phyloP scores from a whole-genome alignment of 1,284 basidiomycete genomes.

The Trametes sp. region DNA sequence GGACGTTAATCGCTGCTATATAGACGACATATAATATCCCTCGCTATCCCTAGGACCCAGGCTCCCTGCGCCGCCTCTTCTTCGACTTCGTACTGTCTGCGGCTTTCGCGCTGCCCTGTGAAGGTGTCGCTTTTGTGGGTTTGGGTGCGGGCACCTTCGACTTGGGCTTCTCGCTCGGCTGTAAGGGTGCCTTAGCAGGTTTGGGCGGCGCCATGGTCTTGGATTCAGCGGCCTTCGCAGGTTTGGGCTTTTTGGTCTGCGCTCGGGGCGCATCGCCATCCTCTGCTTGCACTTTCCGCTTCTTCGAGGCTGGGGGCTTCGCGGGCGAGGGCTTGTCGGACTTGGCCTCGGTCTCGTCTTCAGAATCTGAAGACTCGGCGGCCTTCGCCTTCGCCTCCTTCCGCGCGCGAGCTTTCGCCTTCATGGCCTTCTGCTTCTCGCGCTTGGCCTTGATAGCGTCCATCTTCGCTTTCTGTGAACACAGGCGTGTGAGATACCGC shows the following conservation, averaged over 20 bases:
- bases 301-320: conserved; percentile 33
- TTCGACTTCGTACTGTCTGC: conserved; percentile 11
- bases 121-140: not conserved
- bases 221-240: not conserved
- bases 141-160: not conserved
- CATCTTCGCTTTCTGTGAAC: conserved; percentile 51
- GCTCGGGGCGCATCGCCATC: not conserved
- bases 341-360: conserved; percentile 2
- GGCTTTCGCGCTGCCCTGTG: not conserved
- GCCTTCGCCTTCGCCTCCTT: conserved; percentile 30
- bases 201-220: not conserved
- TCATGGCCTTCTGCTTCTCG: conserved; percentile 45
- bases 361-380: conserved; percentile 2
- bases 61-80: conserved; percentile 24
- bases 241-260: conserved; percentile 16
- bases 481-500: not conserved
- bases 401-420: conserved; percentile 36
- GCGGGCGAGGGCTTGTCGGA: conserved; percentile 24
- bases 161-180: not conserved
- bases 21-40: not conserved
- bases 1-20: conserved; percentile 21
- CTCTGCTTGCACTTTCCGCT: conserved; percentile 36
- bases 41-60: not conserved
- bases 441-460: conserved; percentile 49
- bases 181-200: not conserved